phyloP scores from a whole-genome alignment of 768 basidiomycete species.

The Suillus alpinus region DNA sequence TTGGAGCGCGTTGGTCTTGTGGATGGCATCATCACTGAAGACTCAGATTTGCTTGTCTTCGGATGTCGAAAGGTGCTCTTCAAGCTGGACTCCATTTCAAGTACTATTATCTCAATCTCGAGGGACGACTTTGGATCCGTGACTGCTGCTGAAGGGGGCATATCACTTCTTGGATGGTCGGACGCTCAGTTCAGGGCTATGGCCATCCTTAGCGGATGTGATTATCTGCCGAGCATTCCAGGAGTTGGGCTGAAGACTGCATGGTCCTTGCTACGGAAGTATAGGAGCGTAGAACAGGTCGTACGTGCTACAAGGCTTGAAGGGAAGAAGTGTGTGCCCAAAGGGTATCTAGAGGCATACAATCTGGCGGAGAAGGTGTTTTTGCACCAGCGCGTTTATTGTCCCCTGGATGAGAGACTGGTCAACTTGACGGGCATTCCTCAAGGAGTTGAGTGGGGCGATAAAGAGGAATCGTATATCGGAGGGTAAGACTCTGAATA shows the following conservation, averaged over 20 bases:
- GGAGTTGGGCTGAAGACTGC: slow-evolving; percentile 96
- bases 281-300: slow-evolving; percentile 84
- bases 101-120: slow-evolving; percentile 64
- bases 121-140: slow-evolving; percentile 67
- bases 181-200: slow-evolving; percentile 89
- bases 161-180: slow-evolving; percentile 86
- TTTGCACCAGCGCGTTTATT: slow-evolving; percentile 88
- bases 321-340: slow-evolving; percentile 80
- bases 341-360: slow-evolving; percentile 72
- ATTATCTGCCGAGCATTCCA: slow-evolving; percentile 86
- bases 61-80: slow-evolving; percentile 93
- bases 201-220: slow-evolving; percentile 92
- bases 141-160: slow-evolving; percentile 46
- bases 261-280: slow-evolving; percentile 73
- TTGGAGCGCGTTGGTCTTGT: slow-evolving; percentile 80
- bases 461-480: slow-evolving; percentile 67
- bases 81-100: slow-evolving; percentile 76
- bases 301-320: slow-evolving; percentile 74
- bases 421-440: slow-evolving; percentile 68
- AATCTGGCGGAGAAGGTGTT: slow-evolving; percentile 88
- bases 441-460: slow-evolving; percentile 50
- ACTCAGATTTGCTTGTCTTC: slow-evolving; percentile 96
- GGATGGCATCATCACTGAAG: slow-evolving; percentile 94
- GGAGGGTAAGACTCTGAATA: slow-evolving; percentile 48
- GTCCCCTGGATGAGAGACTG: slow-evolving; percentile 61